Conservation (phyloP, 2,329 filamentous ascomycete genomes). For the Fusarium temperatum region DNA sequence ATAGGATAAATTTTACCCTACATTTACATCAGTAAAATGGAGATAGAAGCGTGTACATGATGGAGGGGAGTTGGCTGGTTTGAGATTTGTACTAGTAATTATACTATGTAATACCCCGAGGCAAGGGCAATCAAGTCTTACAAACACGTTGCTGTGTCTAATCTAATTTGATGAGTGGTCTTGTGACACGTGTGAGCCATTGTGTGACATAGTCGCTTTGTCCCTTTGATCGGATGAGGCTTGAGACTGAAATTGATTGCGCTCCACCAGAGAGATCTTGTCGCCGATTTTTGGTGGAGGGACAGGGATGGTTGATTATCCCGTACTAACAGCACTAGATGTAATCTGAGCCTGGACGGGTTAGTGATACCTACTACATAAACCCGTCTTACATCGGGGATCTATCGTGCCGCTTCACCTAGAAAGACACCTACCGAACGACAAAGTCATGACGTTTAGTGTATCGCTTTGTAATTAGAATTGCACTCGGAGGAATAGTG, state of each 20-base stretch:
- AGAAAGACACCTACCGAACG: background rate
- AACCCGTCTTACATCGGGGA: slow-evolving; percentile 21
- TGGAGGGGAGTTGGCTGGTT: background rate
- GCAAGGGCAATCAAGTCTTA: slow-evolving; percentile 22
- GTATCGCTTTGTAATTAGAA: slow-evolving; percentile 13
- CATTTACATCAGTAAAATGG: slow-evolving; percentile 1
- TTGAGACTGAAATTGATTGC: background rate
- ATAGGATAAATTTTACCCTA: background rate
- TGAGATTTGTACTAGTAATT: background rate
- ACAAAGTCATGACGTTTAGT: slow-evolving; percentile 1
- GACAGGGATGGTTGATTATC: slow-evolving; percentile 8
- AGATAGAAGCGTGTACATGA: slow-evolving; percentile 23
- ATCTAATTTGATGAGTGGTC: background rate
- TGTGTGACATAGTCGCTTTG: background rate
- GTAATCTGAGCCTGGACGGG: rapidly evolving
- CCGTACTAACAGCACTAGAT: background rate
- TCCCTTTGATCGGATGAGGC: background rate
- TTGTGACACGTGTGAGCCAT: background rate
- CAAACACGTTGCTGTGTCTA: background rate
- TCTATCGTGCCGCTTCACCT: slow-evolving; percentile 24
- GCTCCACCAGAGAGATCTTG: slow-evolving; percentile 1
- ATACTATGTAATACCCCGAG: slow-evolving; percentile 24
- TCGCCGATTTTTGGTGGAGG: background rate
- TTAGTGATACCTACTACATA: background rate
- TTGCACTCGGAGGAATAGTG: rapidly evolving